These are phyloP conservation scores for Carex littledalei DNA, from an alignment of 176 grass and related monocot species.

Conservation along the genomic window DNA sequence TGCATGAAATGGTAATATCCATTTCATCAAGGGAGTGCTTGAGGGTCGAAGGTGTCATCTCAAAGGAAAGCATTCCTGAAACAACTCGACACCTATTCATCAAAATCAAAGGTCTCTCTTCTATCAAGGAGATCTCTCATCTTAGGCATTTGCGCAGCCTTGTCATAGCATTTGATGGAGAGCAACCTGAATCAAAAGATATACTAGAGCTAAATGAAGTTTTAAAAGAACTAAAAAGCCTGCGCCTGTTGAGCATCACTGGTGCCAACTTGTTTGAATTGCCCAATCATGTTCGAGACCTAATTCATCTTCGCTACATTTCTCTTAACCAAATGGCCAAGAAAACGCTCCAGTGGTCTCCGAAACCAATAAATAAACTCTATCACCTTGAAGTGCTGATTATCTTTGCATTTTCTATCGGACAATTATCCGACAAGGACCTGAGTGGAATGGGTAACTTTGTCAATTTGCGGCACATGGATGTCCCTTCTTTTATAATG, in stretches of 20 bases:
- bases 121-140: constrained; percentile 16
- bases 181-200: not conserved
- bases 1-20: constrained; percentile 21
- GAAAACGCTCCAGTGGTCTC: not conserved
- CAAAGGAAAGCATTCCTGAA: not conserved
- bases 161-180: constrained; percentile 4
- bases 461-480: not conserved
- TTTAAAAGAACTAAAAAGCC: constrained; percentile 20
- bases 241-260: not conserved
- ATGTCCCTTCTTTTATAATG: constrained; percentile 4
- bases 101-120: not conserved
- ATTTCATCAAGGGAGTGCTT: constrained; percentile 20
- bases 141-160: constrained; percentile 25
- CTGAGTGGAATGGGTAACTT: not conserved
- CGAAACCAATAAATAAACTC: not conserved
- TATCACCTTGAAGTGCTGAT: constrained; percentile 26
- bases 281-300: constrained; percentile 3
- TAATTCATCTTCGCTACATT: constrained; percentile 25
- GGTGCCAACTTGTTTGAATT: not conserved
- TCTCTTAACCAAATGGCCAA: not conserved
- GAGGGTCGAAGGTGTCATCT: not conserved
- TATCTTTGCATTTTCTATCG: not conserved
- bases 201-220: not conserved
- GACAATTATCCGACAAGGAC: not conserved
- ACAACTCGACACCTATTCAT: constrained; percentile 28